phyloP scores from a whole-genome alignment of 768 basidiomycete species.

The Amanita polypyramis region DNA sequence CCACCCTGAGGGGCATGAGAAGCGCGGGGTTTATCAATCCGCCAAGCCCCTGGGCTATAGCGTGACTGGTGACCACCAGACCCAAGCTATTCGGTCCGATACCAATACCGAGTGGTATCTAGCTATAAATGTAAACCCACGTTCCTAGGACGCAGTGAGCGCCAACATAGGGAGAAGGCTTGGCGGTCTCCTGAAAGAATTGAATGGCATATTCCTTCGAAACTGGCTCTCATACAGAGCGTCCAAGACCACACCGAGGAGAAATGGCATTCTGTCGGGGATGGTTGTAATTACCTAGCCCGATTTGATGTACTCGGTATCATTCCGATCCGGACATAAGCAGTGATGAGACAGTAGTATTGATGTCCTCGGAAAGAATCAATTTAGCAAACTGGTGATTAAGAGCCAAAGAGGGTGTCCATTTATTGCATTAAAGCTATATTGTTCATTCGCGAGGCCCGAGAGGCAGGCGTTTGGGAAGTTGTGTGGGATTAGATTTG shows the following conservation, averaged over 20 bases:
- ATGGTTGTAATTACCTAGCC: too few species aligned
- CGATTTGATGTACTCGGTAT: too few species aligned
- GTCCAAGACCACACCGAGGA: slow-evolving; percentile 63
- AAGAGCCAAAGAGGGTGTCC: not conserved
- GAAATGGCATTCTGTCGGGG: too few species aligned
- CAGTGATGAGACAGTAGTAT: slow-evolving; percentile 64
- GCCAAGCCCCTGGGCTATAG: slow-evolving; percentile 13
- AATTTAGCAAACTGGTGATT: not conserved
- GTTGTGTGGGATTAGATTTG: slow-evolving; percentile 62
- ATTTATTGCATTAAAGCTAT: slow-evolving; percentile 48
- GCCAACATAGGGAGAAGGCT: slow-evolving; percentile 70
- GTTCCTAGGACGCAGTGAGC: slow-evolving; percentile 65
- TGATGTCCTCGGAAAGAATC: slow-evolving; percentile 37
- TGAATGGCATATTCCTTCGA: slow-evolving; percentile 59
- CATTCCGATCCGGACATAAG: slow-evolving; percentile 69
- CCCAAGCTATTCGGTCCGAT: slow-evolving; percentile 61
- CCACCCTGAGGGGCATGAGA: slow-evolving; percentile 57
- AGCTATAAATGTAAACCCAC: slow-evolving; percentile 25
- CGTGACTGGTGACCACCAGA: too few species aligned
- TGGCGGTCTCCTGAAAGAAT: slow-evolving; percentile 64
- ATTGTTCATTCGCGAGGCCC: slow-evolving; percentile 67
- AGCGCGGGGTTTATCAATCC: slow-evolving; percentile 29
- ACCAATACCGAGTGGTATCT: slow-evolving; percentile 37
- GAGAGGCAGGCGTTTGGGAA: slow-evolving; percentile 70
- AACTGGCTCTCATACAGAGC: slow-evolving; percentile 20